A percentile compares a stretch with the other conserved stretches of the same genome.
phyloP scores from a whole-genome alignment of 192 early-diverging fungal genomes.

The Umbelopsis ramanniana region DNA sequence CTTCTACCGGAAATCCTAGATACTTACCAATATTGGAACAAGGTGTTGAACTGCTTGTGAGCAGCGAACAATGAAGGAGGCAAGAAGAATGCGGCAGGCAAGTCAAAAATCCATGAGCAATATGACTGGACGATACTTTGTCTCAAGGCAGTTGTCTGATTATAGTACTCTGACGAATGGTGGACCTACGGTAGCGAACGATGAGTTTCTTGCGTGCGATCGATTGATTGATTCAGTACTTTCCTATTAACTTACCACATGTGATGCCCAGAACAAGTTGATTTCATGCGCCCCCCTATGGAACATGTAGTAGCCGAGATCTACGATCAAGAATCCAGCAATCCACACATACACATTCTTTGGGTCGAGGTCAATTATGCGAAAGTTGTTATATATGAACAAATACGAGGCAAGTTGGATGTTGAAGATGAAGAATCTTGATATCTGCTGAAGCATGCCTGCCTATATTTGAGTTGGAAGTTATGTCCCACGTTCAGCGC shows the following conservation, averaged over 20 bases:
- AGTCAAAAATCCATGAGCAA: constrained; percentile 56
- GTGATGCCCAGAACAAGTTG: constrained; percentile 62
- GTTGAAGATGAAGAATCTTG: constrained; percentile 49
- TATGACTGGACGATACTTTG: constrained; percentile 56
- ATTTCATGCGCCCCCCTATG: constrained; percentile 64
- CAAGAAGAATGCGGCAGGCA: constrained; percentile 56
- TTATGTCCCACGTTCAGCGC: no score
- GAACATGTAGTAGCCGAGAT: constrained; percentile 54
- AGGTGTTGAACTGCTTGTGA: constrained; percentile 57
- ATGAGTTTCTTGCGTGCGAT: background rate
- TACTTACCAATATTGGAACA: constrained; percentile 56
- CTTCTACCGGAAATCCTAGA: background rate
- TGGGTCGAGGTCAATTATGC: constrained; percentile 47
- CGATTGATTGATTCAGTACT: background rate
- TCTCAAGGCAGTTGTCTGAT: constrained; percentile 59
- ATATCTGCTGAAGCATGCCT: constrained; percentile 59
- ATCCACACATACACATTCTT: constrained; percentile 53
- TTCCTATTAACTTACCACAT: constrained; percentile 38
- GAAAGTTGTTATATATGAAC: constrained; percentile 56
- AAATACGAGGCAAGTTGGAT: constrained; percentile 52
- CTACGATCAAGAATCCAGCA: constrained; percentile 55
- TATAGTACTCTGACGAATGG: constrained; percentile 58
- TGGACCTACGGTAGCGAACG: constrained; percentile 28
- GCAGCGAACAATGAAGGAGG: constrained; percentile 57
- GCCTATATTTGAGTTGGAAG: constrained; percentile 25